A percentile compares a stretch with the other conserved stretches of the same genome.
Evolutionary conservation across 495 filamentous ascomycete genomes (phyloP).

Genomic region (Tetracladium marchalianum): DNA sequence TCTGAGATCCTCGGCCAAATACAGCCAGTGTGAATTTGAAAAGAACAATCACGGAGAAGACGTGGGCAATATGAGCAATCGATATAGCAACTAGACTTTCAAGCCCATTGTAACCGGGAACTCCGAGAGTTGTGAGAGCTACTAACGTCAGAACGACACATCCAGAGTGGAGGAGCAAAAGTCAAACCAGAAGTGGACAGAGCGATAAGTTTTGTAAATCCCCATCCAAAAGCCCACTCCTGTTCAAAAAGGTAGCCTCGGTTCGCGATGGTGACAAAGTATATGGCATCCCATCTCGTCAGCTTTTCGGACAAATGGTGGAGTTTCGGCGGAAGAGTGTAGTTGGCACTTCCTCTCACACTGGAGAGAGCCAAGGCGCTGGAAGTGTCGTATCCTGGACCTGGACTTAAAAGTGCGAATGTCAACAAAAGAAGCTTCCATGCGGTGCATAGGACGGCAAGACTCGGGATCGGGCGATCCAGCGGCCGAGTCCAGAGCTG

Average conservation of each 20-base stretch:
- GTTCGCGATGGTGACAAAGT: slow-evolving; percentile 60
- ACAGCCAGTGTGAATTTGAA: slow-evolving; percentile 34
- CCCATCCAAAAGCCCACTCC: slow-evolving; percentile 84
- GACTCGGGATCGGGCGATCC: slow-evolving; percentile 9
- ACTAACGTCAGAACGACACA: slow-evolving; percentile 1
- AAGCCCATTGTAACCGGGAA: slow-evolving; percentile 3
- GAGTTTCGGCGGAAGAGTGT: slow-evolving; percentile 52
- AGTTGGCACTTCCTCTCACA: slow-evolving; percentile 24
- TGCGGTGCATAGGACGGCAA: slow-evolving; percentile 27
- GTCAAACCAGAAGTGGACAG: slow-evolving; percentile 9
- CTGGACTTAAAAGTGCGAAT: slow-evolving; percentile 53
- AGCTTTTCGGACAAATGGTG: slow-evolving; percentile 40
- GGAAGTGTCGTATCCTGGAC: slow-evolving; percentile 84
- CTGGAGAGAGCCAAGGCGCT: slow-evolving; percentile 44
- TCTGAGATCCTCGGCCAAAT: slow-evolving; percentile 20
- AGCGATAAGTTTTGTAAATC: slow-evolving; percentile 12
- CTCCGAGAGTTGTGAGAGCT: slow-evolving; percentile 6
- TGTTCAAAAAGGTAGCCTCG: slow-evolving; percentile 82
- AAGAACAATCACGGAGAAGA: slow-evolving; percentile 53
- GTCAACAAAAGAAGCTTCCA: slow-evolving; percentile 71
- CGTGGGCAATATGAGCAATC: slow-evolving; percentile 55
- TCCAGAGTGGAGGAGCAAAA: not conserved
- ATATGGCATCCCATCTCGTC: slow-evolving; percentile 87
- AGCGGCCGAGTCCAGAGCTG: slow-evolving; percentile 4
- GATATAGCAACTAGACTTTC: slow-evolving; percentile 37